phyloP scores from a whole-genome alignment of 306 rosid species.

The Vicia faba region DNA sequence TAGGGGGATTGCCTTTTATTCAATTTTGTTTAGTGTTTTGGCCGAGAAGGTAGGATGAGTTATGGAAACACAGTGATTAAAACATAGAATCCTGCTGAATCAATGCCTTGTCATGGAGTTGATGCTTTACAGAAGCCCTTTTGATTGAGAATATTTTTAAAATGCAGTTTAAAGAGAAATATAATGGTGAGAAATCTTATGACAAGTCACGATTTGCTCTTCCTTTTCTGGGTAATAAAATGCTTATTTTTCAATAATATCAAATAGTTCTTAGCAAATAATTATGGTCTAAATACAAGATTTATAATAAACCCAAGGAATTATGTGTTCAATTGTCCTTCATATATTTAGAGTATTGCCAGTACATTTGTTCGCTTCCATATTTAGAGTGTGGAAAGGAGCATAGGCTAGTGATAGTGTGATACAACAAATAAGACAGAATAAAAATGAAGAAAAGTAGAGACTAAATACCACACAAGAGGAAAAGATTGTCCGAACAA shows the following conservation, averaged over 20 bases:
- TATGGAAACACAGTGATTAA: no score
- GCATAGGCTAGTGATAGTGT: background rate
- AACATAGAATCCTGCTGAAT: background rate
- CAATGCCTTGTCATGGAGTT: background rate
- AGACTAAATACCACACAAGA: background rate
- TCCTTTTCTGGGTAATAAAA: constrained; percentile 2
- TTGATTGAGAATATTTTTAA: background rate
- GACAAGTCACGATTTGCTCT: background rate
- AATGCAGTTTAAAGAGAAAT: background rate
- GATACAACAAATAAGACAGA: constrained; percentile 4
- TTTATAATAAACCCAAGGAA: background rate
- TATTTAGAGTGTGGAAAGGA: background rate
- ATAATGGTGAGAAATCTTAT: background rate
- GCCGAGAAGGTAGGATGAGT: no score
- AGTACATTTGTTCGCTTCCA: background rate
- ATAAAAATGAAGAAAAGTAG: background rate
- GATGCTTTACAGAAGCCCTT: background rate
- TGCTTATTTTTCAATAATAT: background rate
- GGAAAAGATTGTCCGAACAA: background rate
- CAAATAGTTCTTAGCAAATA: background rate
- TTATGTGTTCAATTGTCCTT: background rate
- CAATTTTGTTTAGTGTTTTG: no score
- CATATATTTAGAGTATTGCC: background rate
- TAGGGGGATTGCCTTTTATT: no score
- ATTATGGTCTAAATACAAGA: constrained; percentile 8